Evolutionary conservation across 257 asterid species (phyloP), one percentile per base, ranked within the genome.

Genomic region (Marsdenia floribunda): DNA sequence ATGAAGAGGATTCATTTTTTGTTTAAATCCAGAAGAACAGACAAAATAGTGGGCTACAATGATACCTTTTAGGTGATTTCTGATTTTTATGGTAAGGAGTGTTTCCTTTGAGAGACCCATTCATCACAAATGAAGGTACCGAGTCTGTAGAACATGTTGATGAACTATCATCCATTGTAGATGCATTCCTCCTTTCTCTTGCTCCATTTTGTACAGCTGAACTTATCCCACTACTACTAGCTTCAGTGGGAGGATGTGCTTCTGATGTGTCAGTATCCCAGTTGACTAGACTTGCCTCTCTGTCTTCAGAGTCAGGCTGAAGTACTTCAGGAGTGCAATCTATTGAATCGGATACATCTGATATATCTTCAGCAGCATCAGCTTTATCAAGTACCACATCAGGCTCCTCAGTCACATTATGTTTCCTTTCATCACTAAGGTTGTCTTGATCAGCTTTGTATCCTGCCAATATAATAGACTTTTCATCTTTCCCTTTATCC

Each of bases 111-210:
- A 74, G 83, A 70, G 86, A 78, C 60, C 81, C 86, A 75, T 77
- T 90, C 72, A 75, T 72, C 47, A 72, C 79, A 38, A 81, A 90
- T 15, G 94, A 87, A 70, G 93, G 94, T 76, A 89, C 85, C 3
- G 98, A 91, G 82, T 93, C 98, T 21, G 96, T 88, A 72, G 97
- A 96, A 83, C 97, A 91, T 61, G 95, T 87, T 59, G 98, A 96
- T 57, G 97, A 93, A 86, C 89, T 93, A 80, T 96, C 99, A 71
- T 91, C 98, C 80, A 92, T 74, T 24, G 77, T 78, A 42, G 91
- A 87, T 63, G 86, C 77, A 73, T 77, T 77, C 80, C 86, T 82
- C 55, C 85, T 73, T 63, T 73, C 86, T 68, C 88, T 90, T 15
- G 70, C 70, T 71, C 93, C 96, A 74, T 87, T 89, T 76, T 84